Conservation (phyloP, 1,139 yeast genomes). For the Keqinozyma sinolaborantium region DNA sequence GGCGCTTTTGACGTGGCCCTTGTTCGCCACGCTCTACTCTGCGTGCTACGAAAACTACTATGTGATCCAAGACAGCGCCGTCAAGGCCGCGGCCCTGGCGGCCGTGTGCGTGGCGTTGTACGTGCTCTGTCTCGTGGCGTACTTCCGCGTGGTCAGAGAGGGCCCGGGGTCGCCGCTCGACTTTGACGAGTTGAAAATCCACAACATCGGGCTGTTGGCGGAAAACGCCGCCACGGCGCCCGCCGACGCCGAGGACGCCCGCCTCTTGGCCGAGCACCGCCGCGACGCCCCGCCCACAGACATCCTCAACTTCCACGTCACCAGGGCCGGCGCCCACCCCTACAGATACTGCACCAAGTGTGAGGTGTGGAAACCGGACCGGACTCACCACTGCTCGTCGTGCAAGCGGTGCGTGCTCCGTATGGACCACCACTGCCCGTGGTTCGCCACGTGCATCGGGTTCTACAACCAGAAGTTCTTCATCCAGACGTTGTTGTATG, state of each 20-base stretch:
- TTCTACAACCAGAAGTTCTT: constrained; percentile 14
- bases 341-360: constrained; percentile 55
- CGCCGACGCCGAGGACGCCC: neutral
- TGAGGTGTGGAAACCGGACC: constrained; percentile 85
- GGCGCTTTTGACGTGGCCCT: constrained; percentile 54
- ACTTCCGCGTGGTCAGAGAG: constrained; percentile 47
- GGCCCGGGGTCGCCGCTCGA: constrained; percentile 71
- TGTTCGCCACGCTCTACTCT: constrained; percentile 33
- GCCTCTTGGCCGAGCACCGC: neutral
- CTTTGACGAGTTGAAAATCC: constrained; percentile 20
- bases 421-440: constrained; percentile 95
- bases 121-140: constrained; percentile 33
- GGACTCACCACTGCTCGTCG: constrained; percentile 85
- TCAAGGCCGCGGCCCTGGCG: constrained; percentile 11
- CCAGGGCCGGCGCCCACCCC: constrained; percentile 12
- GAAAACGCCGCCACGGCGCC: neutral
- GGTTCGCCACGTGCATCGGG: constrained; percentile 93
- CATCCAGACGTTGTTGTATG: constrained; percentile 68
- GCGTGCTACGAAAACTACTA: constrained; percentile 16
- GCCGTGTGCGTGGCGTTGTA: constrained; percentile 18
- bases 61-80: constrained; percentile 7
- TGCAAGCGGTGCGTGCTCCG: constrained; percentile 68
- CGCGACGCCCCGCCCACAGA: constrained; percentile 11
- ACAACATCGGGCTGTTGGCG: constrained; percentile 10
- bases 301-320: constrained; percentile 9